Evolutionary conservation across 2,329 filamentous ascomycete species (phyloP).

Genomic region (Clarireedia paspali): DNA sequence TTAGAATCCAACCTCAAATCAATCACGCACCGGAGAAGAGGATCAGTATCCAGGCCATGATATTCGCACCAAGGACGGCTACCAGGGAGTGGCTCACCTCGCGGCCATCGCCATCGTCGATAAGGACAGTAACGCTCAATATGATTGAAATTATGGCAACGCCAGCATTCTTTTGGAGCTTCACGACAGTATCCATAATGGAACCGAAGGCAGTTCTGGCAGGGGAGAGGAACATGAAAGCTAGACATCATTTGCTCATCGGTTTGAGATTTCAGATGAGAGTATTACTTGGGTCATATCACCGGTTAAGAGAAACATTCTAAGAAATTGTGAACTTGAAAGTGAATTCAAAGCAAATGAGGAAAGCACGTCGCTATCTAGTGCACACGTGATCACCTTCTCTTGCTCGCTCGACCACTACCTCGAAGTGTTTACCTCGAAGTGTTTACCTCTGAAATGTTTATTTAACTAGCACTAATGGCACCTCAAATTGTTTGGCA

Average conservation of each 20-base stretch:
- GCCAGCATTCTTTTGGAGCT: constrained; percentile 13
- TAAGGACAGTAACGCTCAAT: constrained; percentile 21
- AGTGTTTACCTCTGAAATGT: no score
- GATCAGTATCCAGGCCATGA: constrained; percentile 15
- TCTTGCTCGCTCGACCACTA: no score
- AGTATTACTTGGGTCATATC: no score
- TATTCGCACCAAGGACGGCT: constrained; percentile 17
- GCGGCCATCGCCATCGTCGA: constrained; percentile 7
- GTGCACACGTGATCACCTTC: neutral
- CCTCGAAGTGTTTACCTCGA: neutral
- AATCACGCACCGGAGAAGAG: constrained; percentile 3
- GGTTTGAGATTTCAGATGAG: neutral
- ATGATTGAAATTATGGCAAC: constrained; percentile 15
- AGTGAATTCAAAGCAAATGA: neutral
- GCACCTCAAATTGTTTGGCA: neutral
- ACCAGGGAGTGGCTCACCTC: constrained; percentile 15
- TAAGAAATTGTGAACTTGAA: neutral
- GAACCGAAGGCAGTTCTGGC: constrained; percentile 19
- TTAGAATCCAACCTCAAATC: neutral
- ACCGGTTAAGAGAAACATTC: neutral
- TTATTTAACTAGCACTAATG: no score
- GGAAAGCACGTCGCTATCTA: neutral
- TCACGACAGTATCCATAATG: constrained; percentile 18
- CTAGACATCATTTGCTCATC: neutral
- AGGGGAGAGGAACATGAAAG: constrained; percentile 13